Conservation (phyloP, 192 early-diverging fungal genomes). For the Mortierella alpina region DNA sequence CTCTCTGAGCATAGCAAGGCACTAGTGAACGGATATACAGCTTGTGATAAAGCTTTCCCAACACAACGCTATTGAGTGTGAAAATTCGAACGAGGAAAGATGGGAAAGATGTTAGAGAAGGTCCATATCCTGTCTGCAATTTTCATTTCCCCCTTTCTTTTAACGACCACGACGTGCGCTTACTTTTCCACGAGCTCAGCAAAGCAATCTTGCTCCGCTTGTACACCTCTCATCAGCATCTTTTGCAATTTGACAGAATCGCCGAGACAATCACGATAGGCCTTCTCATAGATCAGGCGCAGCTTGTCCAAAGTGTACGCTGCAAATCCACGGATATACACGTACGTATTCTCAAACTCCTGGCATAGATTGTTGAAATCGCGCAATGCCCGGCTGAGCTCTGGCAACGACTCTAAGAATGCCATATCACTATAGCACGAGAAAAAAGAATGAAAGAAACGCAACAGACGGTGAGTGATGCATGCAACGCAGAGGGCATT, state of each 20-base stretch:
- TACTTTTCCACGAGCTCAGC: conserved; percentile 67
- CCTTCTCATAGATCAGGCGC: conserved; percentile 58
- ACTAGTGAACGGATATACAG: conserved; percentile 63
- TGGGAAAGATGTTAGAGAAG: neutral
- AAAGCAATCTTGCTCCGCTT: conserved; percentile 58
- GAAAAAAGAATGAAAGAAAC: neutral
- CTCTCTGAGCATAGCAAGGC: conserved; percentile 53
- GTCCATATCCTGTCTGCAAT: neutral
- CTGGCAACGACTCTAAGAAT: conserved; percentile 57
- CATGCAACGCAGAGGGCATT: neutral
- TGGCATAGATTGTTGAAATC: conserved; percentile 55
- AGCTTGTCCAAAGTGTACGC: conserved; percentile 61
- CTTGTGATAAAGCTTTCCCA: conserved; percentile 64
- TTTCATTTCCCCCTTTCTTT: neutral
- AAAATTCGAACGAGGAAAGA: conserved; percentile 1
- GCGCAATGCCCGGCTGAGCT: conserved; percentile 45
- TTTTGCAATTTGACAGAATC: conserved; percentile 46
- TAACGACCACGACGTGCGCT: neutral
- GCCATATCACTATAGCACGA: conserved; percentile 56
- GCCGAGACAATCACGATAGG: conserved; percentile 50
- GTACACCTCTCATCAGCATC: conserved; percentile 28
- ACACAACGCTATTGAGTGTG: conserved; percentile 50
- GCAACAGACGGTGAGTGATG: neutral
- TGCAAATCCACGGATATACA: conserved; percentile 66
- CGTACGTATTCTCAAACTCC: conserved; percentile 65